Evolutionary conservation across 2,329 filamentous ascomycete genomes (phyloP), one percentile per base, ranked within the genome.

Genomic region (Eutypa lata): DNA sequence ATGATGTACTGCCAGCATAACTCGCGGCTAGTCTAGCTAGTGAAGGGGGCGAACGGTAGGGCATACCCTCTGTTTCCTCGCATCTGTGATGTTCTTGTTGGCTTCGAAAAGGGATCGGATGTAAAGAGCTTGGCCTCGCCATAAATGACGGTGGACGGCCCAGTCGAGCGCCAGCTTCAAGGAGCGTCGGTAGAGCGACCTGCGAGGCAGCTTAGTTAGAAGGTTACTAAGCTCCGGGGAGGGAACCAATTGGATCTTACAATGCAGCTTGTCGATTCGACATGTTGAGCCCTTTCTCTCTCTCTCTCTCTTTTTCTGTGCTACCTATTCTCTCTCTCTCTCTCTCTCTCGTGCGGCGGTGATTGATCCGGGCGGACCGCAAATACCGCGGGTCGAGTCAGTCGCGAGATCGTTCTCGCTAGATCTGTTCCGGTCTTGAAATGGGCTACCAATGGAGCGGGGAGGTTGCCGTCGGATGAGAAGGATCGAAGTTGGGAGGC

Each of bases 51-150:
- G 42, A 31, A 21, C n/a, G 37, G 40, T 5, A n/a, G 16, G 5
- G 53, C 79, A 58, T 81, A 96, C 93, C 75, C 87, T 87, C 75
- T 93, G 89, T 74, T 92, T 89, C 73, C 91, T 84, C 35, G 90
- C 90, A 68, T 97, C 90, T 53, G 82, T 84, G 55, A 97, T 79
- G 69, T 91, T 79, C 70, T 85, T 90, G 73, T 99, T 97, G 53
- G 91, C 91, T 71, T 99, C 94, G 69, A 97, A 99, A 14, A 97
- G 81, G 37, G 89, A 91, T 65, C 94, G 88, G 65, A 99, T 96
- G 73, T 99, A 97, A 58, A 97, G 78, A 31, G 94, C 94, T 74
- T 97, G 94, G 57, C 93, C 92, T 65, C 94, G 88, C 93, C 94
- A 99, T 56, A 97, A 76, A 66, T 93, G 85, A 62, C 94, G 84